Percentiles rank a stretch among this genome's conserved stretches.
phyloP scores from a whole-genome alignment of 129 eudicot species.

The Artemisia annua region DNA sequence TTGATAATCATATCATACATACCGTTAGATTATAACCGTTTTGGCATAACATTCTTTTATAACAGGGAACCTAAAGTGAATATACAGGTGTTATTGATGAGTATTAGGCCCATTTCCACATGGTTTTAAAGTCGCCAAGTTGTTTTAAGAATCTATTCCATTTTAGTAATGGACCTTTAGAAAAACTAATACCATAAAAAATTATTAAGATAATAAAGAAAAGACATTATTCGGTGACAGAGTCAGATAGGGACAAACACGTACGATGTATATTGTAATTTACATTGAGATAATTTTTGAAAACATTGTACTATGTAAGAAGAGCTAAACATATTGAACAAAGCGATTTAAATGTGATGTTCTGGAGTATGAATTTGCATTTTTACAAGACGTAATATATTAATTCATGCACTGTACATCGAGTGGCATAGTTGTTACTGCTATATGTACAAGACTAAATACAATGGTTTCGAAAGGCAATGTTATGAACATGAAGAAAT shows the following conservation, averaged over 20 bases:
- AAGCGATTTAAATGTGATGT: no score
- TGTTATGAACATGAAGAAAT: neutral
- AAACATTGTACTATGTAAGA: no score
- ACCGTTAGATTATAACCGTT: neutral
- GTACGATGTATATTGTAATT: no score
- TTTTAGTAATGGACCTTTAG: slow-evolving; percentile 13
- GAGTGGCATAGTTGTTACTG: no score
- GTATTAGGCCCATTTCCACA: slow-evolving; percentile 20
- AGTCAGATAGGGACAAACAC: no score
- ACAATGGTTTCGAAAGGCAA: neutral
- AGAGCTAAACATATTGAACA: no score
- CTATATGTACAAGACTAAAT: neutral
- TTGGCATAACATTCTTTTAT: neutral
- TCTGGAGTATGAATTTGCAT: no score
- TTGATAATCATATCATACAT: no score
- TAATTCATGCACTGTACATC: no score
- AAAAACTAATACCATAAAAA: neutral
- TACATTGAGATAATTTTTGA: no score
- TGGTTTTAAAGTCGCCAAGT: slow-evolving; percentile 28
- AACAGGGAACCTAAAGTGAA: slow-evolving; percentile 8
- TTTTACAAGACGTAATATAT: no score
- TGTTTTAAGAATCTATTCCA: slow-evolving; percentile 32
- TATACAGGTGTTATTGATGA: slow-evolving; percentile 15
- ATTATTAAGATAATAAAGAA: neutral
- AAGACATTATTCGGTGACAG: neutral